Conservation (phyloP, 768 basidiomycete species). For the Tephrocybe rancida region DNA sequence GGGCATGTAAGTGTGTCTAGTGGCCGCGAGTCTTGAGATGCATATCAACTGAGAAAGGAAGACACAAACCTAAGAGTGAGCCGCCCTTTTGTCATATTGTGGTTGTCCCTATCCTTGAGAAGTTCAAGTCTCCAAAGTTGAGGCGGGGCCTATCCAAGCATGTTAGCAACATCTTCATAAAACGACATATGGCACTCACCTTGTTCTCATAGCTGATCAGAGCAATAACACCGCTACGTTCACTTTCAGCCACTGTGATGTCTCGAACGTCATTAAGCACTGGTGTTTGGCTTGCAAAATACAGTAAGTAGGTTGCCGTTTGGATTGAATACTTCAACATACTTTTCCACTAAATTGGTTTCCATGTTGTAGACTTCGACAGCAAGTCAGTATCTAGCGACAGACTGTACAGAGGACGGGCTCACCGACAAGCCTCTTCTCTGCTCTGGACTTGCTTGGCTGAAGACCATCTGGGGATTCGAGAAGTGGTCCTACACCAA, state of each 20-base stretch:
- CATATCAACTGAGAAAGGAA: constrained; percentile 8
- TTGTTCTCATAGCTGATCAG: constrained; percentile 77
- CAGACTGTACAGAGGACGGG: not conserved
- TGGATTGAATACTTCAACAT: constrained; percentile 12
- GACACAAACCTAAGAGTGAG: constrained; percentile 40
- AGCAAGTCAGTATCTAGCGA: not conserved
- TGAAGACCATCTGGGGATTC: constrained; percentile 62
- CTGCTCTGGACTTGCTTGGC: constrained; percentile 68
- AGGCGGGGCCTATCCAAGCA: constrained; percentile 60
- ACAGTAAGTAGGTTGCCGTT: not conserved
- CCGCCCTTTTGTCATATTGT: constrained; percentile 30
- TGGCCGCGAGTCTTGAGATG: constrained; percentile 11
- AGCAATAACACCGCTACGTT: constrained; percentile 52
- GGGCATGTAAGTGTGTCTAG: constrained; percentile 74
- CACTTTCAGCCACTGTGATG: constrained; percentile 60
- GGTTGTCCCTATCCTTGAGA: constrained; percentile 52
- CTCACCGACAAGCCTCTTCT: constrained; percentile 76
- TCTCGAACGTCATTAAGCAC: constrained; percentile 75
- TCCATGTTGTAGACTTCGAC: constrained; percentile 66
- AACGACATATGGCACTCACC: constrained; percentile 32
- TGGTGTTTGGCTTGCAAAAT: constrained; percentile 58
- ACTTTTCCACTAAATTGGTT: constrained; percentile 71
- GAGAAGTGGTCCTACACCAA: constrained; percentile 71
- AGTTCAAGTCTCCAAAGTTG: constrained; percentile 76
- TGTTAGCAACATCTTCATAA: not conserved